Percentiles rank a stretch among this genome's conserved stretches.
These are phyloP conservation scores for Amyloporia xantha DNA, from an alignment of 768 basidiomycete genomes.

Conservation along the genomic window DNA sequence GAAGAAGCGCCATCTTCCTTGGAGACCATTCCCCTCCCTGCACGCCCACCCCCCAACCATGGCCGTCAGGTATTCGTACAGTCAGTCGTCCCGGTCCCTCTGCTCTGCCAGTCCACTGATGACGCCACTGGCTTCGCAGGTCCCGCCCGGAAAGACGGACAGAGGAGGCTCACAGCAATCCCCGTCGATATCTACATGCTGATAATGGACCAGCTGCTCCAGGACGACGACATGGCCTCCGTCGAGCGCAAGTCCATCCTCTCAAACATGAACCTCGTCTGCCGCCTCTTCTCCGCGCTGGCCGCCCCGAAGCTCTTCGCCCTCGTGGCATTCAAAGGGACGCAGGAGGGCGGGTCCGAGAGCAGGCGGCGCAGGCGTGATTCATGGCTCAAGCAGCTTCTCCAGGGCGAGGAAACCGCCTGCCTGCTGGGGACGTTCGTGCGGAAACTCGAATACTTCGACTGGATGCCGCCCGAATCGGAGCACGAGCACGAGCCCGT, in stretches of 20 bases:
- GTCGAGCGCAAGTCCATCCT: slow-evolving; percentile 1
- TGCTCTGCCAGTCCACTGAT: not conserved
- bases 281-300: slow-evolving; percentile 4
- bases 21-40: not conserved
- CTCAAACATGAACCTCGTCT: slow-evolving; percentile 1
- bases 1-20: not conserved
- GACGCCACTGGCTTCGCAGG: not conserved
- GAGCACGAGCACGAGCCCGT: not conserved
- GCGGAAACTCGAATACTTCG: not conserved
- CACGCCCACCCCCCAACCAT: not conserved
- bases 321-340: not conserved
- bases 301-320: slow-evolving; percentile 5
- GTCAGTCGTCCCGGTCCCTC: not conserved
- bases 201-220: slow-evolving; percentile 1
- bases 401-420: slow-evolving; percentile 1
- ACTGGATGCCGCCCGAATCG: not conserved
- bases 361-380: not conserved
- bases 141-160: not conserved
- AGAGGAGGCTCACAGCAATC: not conserved
- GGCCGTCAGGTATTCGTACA: not conserved
- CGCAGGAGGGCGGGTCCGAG: not conserved
- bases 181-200: slow-evolving; percentile 8
- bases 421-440: not conserved
- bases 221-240: not conserved
- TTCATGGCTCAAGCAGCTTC: slow-evolving; percentile 1